Percentiles rank a stretch among this genome's conserved stretches.
Conservation (phyloP, 495 filamentous ascomycete species). For the Xylaria castorea region DNA sequence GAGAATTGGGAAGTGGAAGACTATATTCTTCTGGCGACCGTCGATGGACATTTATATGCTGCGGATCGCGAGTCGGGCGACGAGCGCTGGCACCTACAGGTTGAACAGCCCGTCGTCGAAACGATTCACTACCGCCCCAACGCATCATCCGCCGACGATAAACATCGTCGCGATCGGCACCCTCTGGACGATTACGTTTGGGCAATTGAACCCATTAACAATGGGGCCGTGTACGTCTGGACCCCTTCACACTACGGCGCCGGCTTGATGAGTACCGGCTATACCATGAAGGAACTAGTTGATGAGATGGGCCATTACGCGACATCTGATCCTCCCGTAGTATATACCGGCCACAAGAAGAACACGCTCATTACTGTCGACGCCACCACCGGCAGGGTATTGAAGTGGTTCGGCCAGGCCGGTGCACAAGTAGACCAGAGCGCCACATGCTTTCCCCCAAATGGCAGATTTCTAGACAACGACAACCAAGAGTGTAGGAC, state of each 20-base stretch:
- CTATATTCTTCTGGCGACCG: conserved; percentile 98
- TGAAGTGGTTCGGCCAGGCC: conserved; percentile 57
- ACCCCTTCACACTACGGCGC: conserved; percentile 70
- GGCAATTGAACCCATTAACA: conserved; percentile 91
- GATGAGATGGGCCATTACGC: conserved; percentile 76
- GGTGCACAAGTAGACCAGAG: conserved; percentile 55
- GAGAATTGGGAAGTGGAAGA: conserved; percentile 99
- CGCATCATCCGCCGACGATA: conserved; percentile 62
- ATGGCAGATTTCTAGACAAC: conserved; percentile 60
- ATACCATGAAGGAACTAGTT: conserved; percentile 84
- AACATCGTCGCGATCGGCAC: conserved; percentile 52
- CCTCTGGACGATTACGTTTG: conserved; percentile 86
- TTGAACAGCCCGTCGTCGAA: conserved; percentile 86
- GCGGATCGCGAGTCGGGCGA: conserved; percentile 85
- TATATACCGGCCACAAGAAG: conserved; percentile 91
- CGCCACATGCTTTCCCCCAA: conserved; percentile 63
- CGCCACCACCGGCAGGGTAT: conserved; percentile 77
- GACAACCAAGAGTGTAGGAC: conserved; percentile 75
- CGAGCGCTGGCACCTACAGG: conserved; percentile 81
- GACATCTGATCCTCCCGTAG: conserved; percentile 70
- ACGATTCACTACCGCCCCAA: conserved; percentile 83
- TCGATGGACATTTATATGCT: conserved; percentile 95
- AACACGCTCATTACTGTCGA: conserved; percentile 88
- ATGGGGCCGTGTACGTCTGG: conserved; percentile 91
- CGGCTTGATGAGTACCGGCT: conserved; percentile 78